Conservation (phyloP, 148 eudicot genomes). For the Spergularia bocconei region DNA sequence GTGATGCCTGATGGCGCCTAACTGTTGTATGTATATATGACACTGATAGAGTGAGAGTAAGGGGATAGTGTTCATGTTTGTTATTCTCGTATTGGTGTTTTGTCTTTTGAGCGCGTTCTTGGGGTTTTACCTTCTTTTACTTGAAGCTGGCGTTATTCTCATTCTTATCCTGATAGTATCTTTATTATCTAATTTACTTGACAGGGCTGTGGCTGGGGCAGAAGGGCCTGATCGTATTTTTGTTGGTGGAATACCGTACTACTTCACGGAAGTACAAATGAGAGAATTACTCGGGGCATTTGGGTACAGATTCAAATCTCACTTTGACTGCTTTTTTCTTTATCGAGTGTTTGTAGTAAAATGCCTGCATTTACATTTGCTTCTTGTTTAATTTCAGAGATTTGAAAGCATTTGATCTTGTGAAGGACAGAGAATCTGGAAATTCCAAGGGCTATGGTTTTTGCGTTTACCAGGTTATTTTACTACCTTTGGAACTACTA, state of each 20-base stretch:
- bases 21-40: background rate
- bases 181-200: constrained; percentile 18
- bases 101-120: background rate
- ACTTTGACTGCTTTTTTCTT: background rate
- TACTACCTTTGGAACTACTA: constrained; percentile 2
- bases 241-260: constrained; percentile 92
- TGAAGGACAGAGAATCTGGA: constrained; percentile 93
- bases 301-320: constrained; percentile 44
- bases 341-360: background rate
- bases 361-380: constrained; percentile 5
- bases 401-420: constrained; percentile 83
- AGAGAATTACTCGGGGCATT: constrained; percentile 78
- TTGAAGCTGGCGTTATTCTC: background rate
- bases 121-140: background rate
- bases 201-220: constrained; percentile 60
- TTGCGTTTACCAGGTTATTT: constrained; percentile 69
- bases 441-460: constrained; percentile 95
- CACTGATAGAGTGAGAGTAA: background rate
- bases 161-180: background rate
- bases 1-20: background rate
- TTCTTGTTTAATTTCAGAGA: constrained; percentile 41
- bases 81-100: too few species aligned
- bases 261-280: constrained; percentile 78
- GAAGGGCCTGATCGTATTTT: constrained; percentile 91
- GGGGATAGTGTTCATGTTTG: too few species aligned